Conservation (phyloP, 1,284 basidiomycete species). For the Hortiboletus rubellus region DNA sequence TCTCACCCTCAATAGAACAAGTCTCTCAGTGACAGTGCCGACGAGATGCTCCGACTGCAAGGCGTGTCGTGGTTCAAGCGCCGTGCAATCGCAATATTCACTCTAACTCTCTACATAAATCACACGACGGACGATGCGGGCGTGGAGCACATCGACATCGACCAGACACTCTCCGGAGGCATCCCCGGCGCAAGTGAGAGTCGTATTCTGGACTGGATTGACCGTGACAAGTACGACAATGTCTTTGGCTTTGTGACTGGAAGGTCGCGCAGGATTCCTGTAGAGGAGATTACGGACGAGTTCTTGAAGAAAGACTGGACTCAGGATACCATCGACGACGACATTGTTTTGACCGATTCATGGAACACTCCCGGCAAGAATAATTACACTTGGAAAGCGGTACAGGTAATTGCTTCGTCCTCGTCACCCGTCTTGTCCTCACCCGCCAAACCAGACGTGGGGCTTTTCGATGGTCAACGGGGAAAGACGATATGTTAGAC, state of each 20-base stretch:
- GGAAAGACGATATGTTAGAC: constrained; percentile 61
- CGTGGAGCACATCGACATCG: constrained; percentile 48
- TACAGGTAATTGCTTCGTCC: constrained; percentile 45
- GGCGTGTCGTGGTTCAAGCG: constrained; percentile 51
- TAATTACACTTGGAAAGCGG: constrained; percentile 50
- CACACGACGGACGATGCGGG: constrained; percentile 45
- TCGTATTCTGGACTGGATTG: constrained; percentile 43
- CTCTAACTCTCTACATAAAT: constrained; percentile 42
- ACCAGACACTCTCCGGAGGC: constrained; percentile 47
- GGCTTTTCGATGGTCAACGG: constrained; percentile 62
- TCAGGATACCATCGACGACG: constrained; percentile 51
- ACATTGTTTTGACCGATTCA: constrained; percentile 50
- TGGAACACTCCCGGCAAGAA: constrained; percentile 57
- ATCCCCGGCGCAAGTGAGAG: constrained; percentile 42
- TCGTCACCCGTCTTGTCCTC: constrained; percentile 2
- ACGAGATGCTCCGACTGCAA: constrained; percentile 50
- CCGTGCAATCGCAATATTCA: constrained; percentile 42
- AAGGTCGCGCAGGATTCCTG: constrained; percentile 49
- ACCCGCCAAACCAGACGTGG: constrained; percentile 52
- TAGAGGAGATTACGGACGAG: constrained; percentile 49
- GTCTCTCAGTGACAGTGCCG: constrained; percentile 43
- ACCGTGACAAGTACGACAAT: constrained; percentile 39
- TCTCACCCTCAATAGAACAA: constrained; percentile 28
- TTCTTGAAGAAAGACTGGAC: constrained; percentile 58
- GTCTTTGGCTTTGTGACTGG: constrained; percentile 47